These are phyloP conservation scores for Erodium texanum DNA, from an alignment of 441 rosid species.

Conservation along the genomic window DNA sequence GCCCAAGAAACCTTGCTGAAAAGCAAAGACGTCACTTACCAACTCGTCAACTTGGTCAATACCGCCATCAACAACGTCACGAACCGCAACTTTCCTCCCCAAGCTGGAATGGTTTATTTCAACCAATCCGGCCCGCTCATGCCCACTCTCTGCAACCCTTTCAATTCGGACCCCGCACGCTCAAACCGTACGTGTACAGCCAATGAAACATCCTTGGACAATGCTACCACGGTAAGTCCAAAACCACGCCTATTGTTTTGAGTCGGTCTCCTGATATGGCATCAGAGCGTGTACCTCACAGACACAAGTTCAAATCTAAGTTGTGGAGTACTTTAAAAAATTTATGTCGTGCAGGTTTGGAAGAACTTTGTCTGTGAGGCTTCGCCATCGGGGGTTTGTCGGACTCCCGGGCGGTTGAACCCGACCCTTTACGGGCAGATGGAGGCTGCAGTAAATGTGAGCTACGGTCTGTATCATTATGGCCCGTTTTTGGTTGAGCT, in stretches of 20 bases:
- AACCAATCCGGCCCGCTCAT: slow-evolving; percentile 64
- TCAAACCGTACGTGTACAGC: not conserved
- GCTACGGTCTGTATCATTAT: slow-evolving; percentile 62
- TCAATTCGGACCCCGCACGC: slow-evolving; percentile 26
- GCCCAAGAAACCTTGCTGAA: slow-evolving; percentile 35
- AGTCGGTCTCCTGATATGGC: no score
- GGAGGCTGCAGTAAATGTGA: slow-evolving; percentile 64
- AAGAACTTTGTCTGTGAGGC: slow-evolving; percentile 49
- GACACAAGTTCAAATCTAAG: no score
- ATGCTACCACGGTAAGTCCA: not conserved
- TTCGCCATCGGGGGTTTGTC: slow-evolving; percentile 47
- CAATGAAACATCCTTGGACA: not conserved
- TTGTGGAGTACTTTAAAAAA: not conserved
- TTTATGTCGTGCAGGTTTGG: slow-evolving; percentile 49
- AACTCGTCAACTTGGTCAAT: slow-evolving; percentile 33
- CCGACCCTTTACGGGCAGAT: slow-evolving; percentile 55
- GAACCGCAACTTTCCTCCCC: slow-evolving; percentile 32
- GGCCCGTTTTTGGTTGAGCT: slow-evolving; percentile 76
- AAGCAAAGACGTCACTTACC: slow-evolving; percentile 34
- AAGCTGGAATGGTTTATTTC: slow-evolving; percentile 28
- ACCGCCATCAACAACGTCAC: slow-evolving; percentile 32
- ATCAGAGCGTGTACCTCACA: no score
- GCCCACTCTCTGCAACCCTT: slow-evolving; percentile 54
- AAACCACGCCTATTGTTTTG: no score
- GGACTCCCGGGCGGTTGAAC: slow-evolving; percentile 66